Evolutionary conservation across 1,284 basidiomycete genomes (phyloP), one percentile per base, ranked within the genome.

Genomic region (Abortiporus biennis): DNA sequence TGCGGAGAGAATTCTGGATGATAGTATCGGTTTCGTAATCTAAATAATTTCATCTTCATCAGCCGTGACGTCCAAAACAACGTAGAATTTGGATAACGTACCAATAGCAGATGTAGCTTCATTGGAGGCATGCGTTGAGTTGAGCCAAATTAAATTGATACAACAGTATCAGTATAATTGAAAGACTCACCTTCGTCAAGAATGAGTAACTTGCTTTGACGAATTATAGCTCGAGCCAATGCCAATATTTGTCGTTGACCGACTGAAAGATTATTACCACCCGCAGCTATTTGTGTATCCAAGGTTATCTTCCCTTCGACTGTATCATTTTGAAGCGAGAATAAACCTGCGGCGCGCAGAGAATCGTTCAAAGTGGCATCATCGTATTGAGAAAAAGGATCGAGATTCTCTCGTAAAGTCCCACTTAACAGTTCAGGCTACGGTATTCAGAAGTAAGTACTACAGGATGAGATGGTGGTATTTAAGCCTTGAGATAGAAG

Each of bases 41-140:
- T 49, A 17, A 17, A 38, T 19, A n/a, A n/a, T n/a, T n/a, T n/a
- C n/a, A n/a, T n/a, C n/a, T n/a, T 11, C 3, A 19, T 6, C 22
- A n/a, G 27, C 9, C 6, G 16, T 30, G 13, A 1, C 16, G 12
- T 2, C 9, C 20, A 23, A 23, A 43, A n/a, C n/a, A n/a, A n/a
- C n/a, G n/a, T n/a, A n/a, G n/a, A n/a, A n/a, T n/a, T n/a, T n/a
- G n/a, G n/a, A n/a, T n/a, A n/a, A n/a, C 27, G 27, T 29, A 71
- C 71, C 71, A 45, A 74, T 74, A 1, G 72, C 72, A 32, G 72
- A 75, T 4, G 73, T 75, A 15, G 72, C 72, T 69, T 32, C 3
- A 35, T 3, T 20, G 56, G 46, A n/a, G 55, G 20, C 11, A 19
- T 16, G 8, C 36, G n/a, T n/a, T 36, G 27, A 23, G 29, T 31